Percentiles rank a stretch among this genome's conserved stretches.
These are phyloP conservation scores for Cytospora paraplurivora DNA, from an alignment of 2,329 filamentous ascomycete species.

Conservation along the genomic window DNA sequence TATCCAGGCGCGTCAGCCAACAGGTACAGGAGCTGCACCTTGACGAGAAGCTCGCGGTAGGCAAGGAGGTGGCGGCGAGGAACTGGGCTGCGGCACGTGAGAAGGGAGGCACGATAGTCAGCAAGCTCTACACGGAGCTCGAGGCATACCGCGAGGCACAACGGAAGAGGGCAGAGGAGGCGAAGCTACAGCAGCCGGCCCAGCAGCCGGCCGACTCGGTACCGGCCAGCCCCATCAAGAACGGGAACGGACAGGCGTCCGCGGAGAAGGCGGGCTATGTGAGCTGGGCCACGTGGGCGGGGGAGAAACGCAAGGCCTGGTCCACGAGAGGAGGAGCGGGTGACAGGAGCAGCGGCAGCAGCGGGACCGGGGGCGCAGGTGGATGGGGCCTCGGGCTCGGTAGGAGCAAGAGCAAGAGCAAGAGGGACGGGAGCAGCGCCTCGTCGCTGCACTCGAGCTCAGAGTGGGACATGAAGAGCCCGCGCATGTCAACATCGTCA, in stretches of 20 bases:
- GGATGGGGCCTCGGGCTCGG: slow-evolving; percentile 43
- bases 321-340: slow-evolving; percentile 38
- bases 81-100: slow-evolving; percentile 86
- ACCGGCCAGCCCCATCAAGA: slow-evolving; percentile 47
- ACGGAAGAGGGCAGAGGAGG: slow-evolving; percentile 62
- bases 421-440: slow-evolving; percentile 30
- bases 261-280: slow-evolving; percentile 64
- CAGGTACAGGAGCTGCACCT: slow-evolving; percentile 93
- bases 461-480: slow-evolving; percentile 29
- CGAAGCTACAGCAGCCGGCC: slow-evolving; percentile 33
- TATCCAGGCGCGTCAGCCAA: slow-evolving; percentile 84
- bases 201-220: slow-evolving; percentile 38
- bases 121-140: slow-evolving; percentile 86
- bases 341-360: slow-evolving; percentile 24
- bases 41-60: slow-evolving; percentile 84
- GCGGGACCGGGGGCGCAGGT: slow-evolving; percentile 30
- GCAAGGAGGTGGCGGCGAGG: slow-evolving; percentile 82
- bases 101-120: slow-evolving; percentile 85
- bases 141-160: slow-evolving; percentile 78
- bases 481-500: slow-evolving; percentile 33
- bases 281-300: slow-evolving; percentile 70
- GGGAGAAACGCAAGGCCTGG: slow-evolving; percentile 72
- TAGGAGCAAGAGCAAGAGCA: slow-evolving; percentile 30
- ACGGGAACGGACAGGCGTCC: slow-evolving; percentile 43
- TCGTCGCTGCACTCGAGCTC: slow-evolving; percentile 25